Evolutionary conservation across 2,329 filamentous ascomycete species (phyloP).

Genomic region (Cyphellophora europaea): DNA sequence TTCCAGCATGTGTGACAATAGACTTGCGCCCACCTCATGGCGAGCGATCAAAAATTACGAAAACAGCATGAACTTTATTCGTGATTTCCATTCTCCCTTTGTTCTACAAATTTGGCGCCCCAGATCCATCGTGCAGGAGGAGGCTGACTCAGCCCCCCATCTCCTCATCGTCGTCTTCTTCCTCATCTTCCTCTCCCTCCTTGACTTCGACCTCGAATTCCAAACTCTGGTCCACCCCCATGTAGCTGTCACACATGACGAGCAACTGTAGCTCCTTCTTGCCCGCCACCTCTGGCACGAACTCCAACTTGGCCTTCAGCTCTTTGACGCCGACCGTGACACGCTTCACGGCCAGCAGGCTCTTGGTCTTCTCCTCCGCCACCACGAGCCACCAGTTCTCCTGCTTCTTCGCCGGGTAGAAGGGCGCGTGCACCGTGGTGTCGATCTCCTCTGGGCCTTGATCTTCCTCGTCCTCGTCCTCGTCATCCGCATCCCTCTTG

Average conservation of each 20-base stretch:
- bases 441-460: slow-evolving; percentile 49
- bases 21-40: too few relatives aligned
- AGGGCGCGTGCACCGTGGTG: slow-evolving; percentile 82
- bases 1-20: too few relatives aligned
- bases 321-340: slow-evolving; percentile 69
- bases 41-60: too few relatives aligned
- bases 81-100: too few relatives aligned
- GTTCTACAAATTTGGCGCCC: too few relatives aligned
- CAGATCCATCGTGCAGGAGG: too few relatives aligned
- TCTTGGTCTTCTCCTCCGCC: slow-evolving; percentile 82
- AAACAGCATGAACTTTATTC: too few relatives aligned
- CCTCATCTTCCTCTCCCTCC: slow-evolving; percentile 92
- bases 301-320: slow-evolving; percentile 73
- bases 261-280: slow-evolving; percentile 83
- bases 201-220: slow-evolving; percentile 75
- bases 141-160: too few relatives aligned
- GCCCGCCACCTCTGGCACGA: slow-evolving; percentile 73
- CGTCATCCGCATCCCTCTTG: slow-evolving; percentile 62
- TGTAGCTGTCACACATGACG: slow-evolving; percentile 94
- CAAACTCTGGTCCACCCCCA: slow-evolving; percentile 93
- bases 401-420: slow-evolving; percentile 84
- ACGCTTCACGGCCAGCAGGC: slow-evolving; percentile 83
- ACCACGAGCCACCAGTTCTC: slow-evolving; percentile 99
- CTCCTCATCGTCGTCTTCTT: slow-evolving; percentile 71
- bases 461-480: slow-evolving; percentile 28